Base-by-base conservation (phyloP, 805 yeast species). In the Candida montana region DNA sequence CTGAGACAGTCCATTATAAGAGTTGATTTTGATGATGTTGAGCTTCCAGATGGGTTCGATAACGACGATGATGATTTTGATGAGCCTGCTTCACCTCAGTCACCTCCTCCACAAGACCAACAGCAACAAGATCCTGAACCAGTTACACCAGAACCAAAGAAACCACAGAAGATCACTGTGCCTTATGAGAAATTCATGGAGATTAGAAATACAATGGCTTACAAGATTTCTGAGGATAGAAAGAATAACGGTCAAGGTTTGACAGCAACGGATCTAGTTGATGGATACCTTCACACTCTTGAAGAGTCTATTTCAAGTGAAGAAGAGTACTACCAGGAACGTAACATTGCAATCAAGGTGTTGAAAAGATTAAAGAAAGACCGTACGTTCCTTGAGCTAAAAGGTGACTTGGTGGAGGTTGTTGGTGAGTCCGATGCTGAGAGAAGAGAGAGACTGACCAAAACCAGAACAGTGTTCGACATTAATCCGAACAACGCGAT, bases 1-100 rank as follows among this genome's bases (percentile, higher is more conserved):
- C 70, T 93, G 53, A 79, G 93, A 59, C 95, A 88, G 64, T 85
- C 96, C 30, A 90, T 91, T 47, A 88, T 93, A 53, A 79, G 93
- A 47, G 97, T 91, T 31, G 97, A 93, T 59, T 83, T 83, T 61
- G 98, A 91, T 52, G 98, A 91, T 59, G 74, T 91, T 31, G 93
- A 87, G 46, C 71, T 91, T 35, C 47, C 42, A 34, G 57, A 46
- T 4, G 42, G 37, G 40, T 86, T 77, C 23, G 86, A 72, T 24
- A 48, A 38, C 12, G 48, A 23, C 16, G 36, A 35, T 35, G 49
- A 46, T 23, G 47, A 34, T 20, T 53, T 47, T 31, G 42, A 42
- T 13, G 51, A 40, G 23, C 33, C 32, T 36, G 38, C 32, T n/a
- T n/a, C n/a, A n/a, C n/a, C n/a, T n/a, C n/a, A n/a, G n/a, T n/a